Conservation (phyloP, 83 land plant species). For the Thuja plicata region DNA sequence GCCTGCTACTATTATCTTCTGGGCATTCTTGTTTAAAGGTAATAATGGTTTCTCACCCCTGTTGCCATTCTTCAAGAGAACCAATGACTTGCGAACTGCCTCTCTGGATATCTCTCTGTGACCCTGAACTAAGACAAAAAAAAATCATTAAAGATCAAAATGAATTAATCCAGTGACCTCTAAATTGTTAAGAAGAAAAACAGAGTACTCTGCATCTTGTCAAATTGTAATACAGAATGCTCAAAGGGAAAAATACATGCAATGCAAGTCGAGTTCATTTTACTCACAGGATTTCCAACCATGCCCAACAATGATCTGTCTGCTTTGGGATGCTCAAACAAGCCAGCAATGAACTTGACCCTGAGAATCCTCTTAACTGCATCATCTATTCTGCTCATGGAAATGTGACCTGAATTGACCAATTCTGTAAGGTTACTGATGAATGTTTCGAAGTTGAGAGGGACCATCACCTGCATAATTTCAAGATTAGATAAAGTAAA, state of each 20-base stretch:
- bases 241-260: background rate
- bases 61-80: conserved; percentile 85
- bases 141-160: background rate
- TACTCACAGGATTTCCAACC: conserved; percentile 67
- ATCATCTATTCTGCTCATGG: conserved; percentile 72
- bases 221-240: background rate
- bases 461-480: conserved; percentile 79
- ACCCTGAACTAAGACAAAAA: conserved; percentile 24
- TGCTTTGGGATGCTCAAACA: conserved; percentile 74
- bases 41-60: conserved; percentile 47
- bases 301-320: conserved; percentile 39
- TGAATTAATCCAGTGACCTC: background rate
- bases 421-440: conserved; percentile 33
- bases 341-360: conserved; percentile 65
- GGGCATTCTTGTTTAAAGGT: conserved; percentile 63
- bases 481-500: conserved; percentile 10
- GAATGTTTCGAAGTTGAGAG: conserved; percentile 40
- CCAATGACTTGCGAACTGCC: conserved; percentile 89
- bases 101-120: conserved; percentile 80
- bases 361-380: conserved; percentile 71
- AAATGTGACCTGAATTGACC: conserved; percentile 36
- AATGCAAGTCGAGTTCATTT: background rate
- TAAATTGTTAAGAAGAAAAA: background rate
- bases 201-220: background rate
- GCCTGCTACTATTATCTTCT: conserved; percentile 76